These are phyloP conservation scores for Cyberlindnera japonica DNA, from an alignment of 805 yeast species.

Conservation along the genomic window DNA sequence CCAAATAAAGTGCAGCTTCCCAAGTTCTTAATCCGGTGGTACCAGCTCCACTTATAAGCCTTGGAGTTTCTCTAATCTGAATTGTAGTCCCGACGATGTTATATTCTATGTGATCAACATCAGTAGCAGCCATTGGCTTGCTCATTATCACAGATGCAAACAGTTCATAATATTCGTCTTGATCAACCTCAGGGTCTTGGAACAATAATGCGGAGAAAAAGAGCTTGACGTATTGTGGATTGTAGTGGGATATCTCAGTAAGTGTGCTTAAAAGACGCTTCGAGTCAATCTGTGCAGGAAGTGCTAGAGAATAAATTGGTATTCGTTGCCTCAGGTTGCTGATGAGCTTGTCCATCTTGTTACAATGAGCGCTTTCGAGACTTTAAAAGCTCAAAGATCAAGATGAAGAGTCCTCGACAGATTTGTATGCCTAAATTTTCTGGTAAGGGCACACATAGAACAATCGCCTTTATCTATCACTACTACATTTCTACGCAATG, in stretches of 20 bases:
- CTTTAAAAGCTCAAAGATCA: neutral
- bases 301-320: constrained; percentile 12
- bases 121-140: constrained; percentile 25
- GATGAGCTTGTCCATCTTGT: constrained; percentile 18
- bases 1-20: constrained; percentile 81
- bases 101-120: constrained; percentile 32
- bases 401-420: neutral
- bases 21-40: constrained; percentile 90
- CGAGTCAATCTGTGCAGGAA: constrained; percentile 17
- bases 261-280: constrained; percentile 21
- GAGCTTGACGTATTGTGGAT: constrained; percentile 48
- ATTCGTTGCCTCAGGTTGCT: constrained; percentile 24
- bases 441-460: neutral
- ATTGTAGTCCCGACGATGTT: constrained; percentile 24
- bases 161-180: constrained; percentile 37
- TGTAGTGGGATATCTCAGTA: constrained; percentile 28
- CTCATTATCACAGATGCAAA: constrained; percentile 29
- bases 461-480: neutral
- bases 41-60: constrained; percentile 65
- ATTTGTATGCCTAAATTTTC: neutral
- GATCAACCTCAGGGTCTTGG: constrained; percentile 31
- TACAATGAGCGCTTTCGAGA: no score
- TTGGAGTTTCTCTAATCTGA: constrained; percentile 55
- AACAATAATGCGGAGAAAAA: constrained; percentile 42
- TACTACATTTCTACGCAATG: neutral